A percentile compares a stretch with the other conserved stretches of the same genome.
These are phyloP conservation scores for Cicer cuneatum DNA, from an alignment of 306 rosid species.

Conservation along the genomic window DNA sequence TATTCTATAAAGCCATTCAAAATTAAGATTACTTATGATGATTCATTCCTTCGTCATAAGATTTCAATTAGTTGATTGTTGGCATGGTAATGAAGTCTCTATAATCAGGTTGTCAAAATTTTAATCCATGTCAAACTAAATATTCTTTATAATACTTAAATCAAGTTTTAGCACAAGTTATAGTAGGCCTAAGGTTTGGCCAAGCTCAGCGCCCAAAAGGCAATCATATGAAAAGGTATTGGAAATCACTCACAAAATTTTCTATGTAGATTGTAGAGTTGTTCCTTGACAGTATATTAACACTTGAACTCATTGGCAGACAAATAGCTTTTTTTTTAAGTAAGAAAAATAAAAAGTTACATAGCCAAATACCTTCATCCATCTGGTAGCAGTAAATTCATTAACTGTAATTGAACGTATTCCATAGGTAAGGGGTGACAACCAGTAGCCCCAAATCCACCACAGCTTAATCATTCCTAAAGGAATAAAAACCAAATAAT, in stretches of 20 bases:
- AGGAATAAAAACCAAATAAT: conserved; percentile 41
- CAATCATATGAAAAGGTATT: conserved; percentile 11
- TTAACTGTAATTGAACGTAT: conserved; percentile 80
- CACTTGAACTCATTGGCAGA: conserved; percentile 6
- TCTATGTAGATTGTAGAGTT: conserved; percentile 21
- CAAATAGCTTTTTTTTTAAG: no score
- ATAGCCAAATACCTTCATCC: conserved; percentile 73
- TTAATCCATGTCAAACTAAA: background rate
- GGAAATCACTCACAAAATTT: background rate
- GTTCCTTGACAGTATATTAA: conserved; percentile 16
- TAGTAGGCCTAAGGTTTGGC: background rate
- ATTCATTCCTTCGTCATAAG: conserved; percentile 7
- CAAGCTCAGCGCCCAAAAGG: background rate
- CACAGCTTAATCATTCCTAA: conserved; percentile 79
- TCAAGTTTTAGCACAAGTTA: conserved; percentile 10
- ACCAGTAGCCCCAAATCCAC: conserved; percentile 90
- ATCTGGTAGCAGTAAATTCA: conserved; percentile 82
- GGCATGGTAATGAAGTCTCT: background rate
- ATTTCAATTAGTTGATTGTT: conserved; percentile 29
- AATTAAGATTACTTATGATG: background rate
- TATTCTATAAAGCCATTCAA: conserved; percentile 15
- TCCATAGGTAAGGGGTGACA: conserved; percentile 85
- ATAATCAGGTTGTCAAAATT: background rate
- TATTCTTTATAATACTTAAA: background rate
- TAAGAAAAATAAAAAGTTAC: conserved; percentile 16